A percentile compares a stretch with the other conserved stretches of the same genome.
These are phyloP conservation scores for Syzygium malaccense DNA, from an alignment of 441 rosid species.

Conservation along the genomic window DNA sequence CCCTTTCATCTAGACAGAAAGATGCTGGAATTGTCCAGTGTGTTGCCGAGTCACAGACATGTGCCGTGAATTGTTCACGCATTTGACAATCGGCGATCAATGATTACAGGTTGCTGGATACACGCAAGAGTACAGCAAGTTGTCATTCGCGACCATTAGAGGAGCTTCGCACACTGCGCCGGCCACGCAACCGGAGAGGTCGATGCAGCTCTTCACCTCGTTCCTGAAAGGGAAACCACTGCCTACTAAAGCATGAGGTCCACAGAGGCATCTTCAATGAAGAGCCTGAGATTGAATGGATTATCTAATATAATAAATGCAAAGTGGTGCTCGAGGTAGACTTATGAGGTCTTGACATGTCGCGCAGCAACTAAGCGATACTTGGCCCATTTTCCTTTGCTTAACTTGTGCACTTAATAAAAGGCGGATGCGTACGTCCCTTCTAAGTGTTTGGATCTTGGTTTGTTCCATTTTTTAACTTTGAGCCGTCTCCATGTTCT, in stretches of 20 bases:
- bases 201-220: conserved; percentile 30
- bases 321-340: neutral
- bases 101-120: conserved; percentile 44
- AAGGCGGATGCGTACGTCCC: neutral
- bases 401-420: neutral
- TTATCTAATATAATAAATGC: neutral
- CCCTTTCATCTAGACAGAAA: neutral
- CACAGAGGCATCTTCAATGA: neutral
- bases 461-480: neutral
- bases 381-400: neutral
- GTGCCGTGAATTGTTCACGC: neutral
- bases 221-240: conserved; percentile 35
- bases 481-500: no score
- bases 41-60: neutral
- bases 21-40: neutral
- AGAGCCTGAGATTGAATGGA: neutral
- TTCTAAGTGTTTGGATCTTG: neutral
- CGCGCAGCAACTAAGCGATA: neutral
- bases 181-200: conserved; percentile 42
- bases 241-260: conserved; percentile 10
- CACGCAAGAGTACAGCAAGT: conserved; percentile 40
- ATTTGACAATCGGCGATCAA: neutral
- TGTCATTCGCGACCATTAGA: conserved; percentile 46
- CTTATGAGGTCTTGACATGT: neutral
- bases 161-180: conserved; percentile 51